phyloP scores from a whole-genome alignment of 768 basidiomycete species.

The Mrakia blollopis region DNA sequence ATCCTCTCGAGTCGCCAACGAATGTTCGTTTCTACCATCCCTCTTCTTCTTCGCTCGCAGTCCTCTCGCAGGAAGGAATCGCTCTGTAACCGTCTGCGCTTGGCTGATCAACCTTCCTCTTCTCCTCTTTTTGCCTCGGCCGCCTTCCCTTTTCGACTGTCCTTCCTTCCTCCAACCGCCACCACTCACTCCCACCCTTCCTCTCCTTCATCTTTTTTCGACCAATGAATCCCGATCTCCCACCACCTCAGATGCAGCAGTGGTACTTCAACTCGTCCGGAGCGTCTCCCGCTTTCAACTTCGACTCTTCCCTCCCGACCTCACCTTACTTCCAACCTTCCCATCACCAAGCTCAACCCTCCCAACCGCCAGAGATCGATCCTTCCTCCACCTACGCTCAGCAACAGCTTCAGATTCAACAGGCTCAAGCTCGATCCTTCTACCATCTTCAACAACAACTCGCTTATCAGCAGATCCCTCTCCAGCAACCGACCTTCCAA shows the following conservation, averaged over 20 bases:
- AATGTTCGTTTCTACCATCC: too few relatives aligned
- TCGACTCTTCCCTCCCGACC: not conserved
- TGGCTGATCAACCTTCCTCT: too few relatives aligned
- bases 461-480: not conserved
- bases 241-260: not conserved
- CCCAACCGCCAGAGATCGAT: not conserved
- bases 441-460: not conserved
- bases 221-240: too few relatives aligned
- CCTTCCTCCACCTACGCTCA: not conserved
- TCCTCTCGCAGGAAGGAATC: too few relatives aligned
- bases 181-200: too few relatives aligned
- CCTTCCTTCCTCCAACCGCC: too few relatives aligned
- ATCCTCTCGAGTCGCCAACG: too few relatives aligned
- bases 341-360: not conserved
- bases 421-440: not conserved
- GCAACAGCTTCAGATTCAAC: not conserved
- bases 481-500: not conserved
- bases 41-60: too few relatives aligned
- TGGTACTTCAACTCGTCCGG: conserved; percentile 11
- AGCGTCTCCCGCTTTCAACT: conserved; percentile 3
- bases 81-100: too few relatives aligned
- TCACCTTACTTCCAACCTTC: not conserved
- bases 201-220: too few relatives aligned
- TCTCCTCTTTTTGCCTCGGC: too few relatives aligned
- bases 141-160: too few relatives aligned